Base-by-base conservation (phyloP, 225 moss, liverwort and hornwort genomes). In the Antitrichia curtipendula region DNA sequence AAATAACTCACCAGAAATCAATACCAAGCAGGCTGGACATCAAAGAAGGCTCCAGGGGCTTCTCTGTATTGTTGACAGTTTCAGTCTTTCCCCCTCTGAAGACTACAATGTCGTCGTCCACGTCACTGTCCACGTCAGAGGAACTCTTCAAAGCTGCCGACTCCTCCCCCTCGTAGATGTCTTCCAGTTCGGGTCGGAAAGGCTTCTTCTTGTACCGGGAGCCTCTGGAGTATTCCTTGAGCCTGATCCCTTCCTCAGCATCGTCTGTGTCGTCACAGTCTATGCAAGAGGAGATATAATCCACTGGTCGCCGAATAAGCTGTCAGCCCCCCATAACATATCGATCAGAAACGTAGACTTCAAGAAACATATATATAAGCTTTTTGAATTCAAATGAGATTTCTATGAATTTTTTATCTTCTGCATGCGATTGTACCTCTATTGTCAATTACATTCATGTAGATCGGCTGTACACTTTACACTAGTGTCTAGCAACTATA, bases 121-220 rank as follows among this genome's bases (percentile, higher is more conserved):
- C 71, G 81, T 81, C 87, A 84, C 89, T 91, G 13, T 92, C 94
- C 61, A 61, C 85, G 16, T 92, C 92, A 38, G 91, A 89, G 25
- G 90, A 87, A 41, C 89, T 90, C 74, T 90, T 89, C 52, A 94
- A 84, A 79, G 90, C 86, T 66, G 87, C 88, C 13, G 87, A 79
- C 69, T 94, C 92, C 86, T 90, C 90, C 27, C 87, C 94, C 59
- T 94, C 94, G 49, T 84, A 85, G 75, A 92, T 92, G 81, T 91
- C 91, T 75, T 91, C 92, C 61, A 94, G 87, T 63, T 92, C 90
- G 38, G 92, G 94, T 72, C 85, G 87, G 82, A 91, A 91, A 54
- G 90, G 90, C 61, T 93, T 90, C 54, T 82, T 88, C 83, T 91
- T 91, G 80, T 86, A 90, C 20, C 93, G 90, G 22, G 59, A 87